Base-by-base conservation (phyloP, 164 flowering plant species). In the Amborella trichopoda region DNA sequence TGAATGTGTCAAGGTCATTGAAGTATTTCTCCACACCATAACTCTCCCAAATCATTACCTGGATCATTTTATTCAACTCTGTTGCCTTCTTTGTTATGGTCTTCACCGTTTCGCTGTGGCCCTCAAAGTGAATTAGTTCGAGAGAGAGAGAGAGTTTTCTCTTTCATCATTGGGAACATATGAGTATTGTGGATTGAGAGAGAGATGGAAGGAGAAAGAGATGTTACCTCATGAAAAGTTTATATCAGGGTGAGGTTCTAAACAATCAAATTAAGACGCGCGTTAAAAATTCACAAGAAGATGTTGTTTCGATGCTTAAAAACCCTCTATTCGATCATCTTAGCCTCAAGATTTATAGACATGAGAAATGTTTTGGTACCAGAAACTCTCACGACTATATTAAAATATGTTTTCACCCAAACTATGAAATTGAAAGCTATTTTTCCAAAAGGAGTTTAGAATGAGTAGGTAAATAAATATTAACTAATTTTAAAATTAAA, bases 11-110 rank as follows among this genome's bases (percentile, higher is more conserved):
- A 75, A 72, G 77, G 14, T 72, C 70, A 0, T 75, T 67, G 45
- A 60, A 45, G 53, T 80, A 75, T 17, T 75, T 77, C 22, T 75
- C 77, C 0, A 75, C 52, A 0, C 76, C 78, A 22, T 66, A 68
- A 49, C 76, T 69, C 68, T 82, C 81, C 41, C 75, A 40, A 21
- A 75, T 50, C 86, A 82, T 78, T 55, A 49, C 71, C 60, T 71
- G 69, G 4, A 75, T 56, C 6, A 48, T 64, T 26, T 63, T 48
- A 24, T 77, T 86, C 25, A 79, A 52, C 33, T 69, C 72, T 0
- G 75, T 54, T 8, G 77, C 19, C 41, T 59, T 58, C 52, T 58
- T 61, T 5, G 73, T 45, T 48, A 50, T 73, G 2, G 72, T 54
- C 36, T 63, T 50, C 4, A 77, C 40, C 4, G 58, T 61, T 13